phyloP scores from a whole-genome alignment of 768 basidiomycete species.

The Candolleomyces aberdarensis region DNA sequence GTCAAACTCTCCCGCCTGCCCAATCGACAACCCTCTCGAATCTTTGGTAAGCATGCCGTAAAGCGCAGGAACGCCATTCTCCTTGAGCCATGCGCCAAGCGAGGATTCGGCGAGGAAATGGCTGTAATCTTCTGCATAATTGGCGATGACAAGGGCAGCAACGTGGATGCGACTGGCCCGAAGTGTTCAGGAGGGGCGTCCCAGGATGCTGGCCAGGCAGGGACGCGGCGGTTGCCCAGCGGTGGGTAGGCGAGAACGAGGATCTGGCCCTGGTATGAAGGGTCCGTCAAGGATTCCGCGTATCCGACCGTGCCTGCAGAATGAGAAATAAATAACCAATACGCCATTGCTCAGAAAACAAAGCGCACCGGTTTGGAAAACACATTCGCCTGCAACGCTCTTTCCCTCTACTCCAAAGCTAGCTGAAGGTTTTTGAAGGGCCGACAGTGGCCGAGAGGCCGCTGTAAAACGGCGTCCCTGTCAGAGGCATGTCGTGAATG shows the following conservation, averaged over 20 bases:
- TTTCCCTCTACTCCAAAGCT: too few species aligned
- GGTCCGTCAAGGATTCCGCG: too few species aligned
- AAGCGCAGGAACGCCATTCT: conserved; percentile 91
- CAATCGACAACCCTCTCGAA: conserved; percentile 97
- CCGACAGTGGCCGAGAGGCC: conserved; percentile 75
- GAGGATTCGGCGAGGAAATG: conserved; percentile 92
- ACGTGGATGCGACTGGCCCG: conserved; percentile 93
- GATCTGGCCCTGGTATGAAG: too few species aligned
- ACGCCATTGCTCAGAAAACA: too few species aligned
- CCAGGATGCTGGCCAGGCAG: conserved; percentile 52
- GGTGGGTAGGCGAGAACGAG: conserved; percentile 96
- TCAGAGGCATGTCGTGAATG: too few species aligned
- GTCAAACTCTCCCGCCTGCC: conserved; percentile 99
- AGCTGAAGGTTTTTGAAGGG: conserved; percentile 59
- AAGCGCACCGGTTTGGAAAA: too few species aligned
- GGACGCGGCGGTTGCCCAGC: conserved; percentile 97
- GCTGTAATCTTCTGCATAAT: conserved; percentile 92
- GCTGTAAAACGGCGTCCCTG: conserved; percentile 29
- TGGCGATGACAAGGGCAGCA: conserved; percentile 85
- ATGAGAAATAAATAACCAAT: too few species aligned
- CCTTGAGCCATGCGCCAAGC: conserved; percentile 89
- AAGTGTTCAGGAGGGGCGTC: conserved; percentile 72
- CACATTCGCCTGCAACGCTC: too few species aligned
- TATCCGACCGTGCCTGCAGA: too few species aligned
- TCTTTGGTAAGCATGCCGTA: conserved; percentile 96